Evolutionary conservation across 2,329 filamentous ascomycete species (phyloP), one percentile per base, ranked within the genome.

Genomic region (Arthrinium phaeospermum): DNA sequence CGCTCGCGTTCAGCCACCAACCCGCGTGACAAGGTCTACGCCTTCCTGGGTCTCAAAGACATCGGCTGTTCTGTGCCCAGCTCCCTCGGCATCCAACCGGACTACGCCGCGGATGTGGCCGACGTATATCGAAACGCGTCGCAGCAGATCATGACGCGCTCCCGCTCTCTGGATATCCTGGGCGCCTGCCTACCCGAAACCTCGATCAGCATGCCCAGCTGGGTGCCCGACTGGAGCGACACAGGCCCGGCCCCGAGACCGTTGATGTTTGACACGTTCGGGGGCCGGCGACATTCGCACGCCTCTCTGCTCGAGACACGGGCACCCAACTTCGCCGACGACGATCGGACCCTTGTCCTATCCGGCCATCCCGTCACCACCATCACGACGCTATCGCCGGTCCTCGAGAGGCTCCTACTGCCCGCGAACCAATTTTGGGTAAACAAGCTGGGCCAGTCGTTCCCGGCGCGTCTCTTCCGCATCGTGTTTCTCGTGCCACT

Each of bases 201-300:
- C 30, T 68, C 70, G 24, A 22, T 24, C 13, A 24, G 27, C 4
- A 19, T 72, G 49, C 71, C 71, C 14, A 34, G 41, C 16, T 72
- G 71, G 71, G 71, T 72, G 24, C 71, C 71, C n/a, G 71, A 72
- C 46, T 72, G 71, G 71, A 72, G 67, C 49, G 47, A 47, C 34
- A 47, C 64, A 16, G 51, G 64, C 34, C 30, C 47, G 14, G 51
- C 51, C 44, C 46, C 51, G 16, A 30, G 37, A 10, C 71, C 71
- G 6, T 34, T 72, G 67, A 57, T 72, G n/a, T 57, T 61, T 49
- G 71, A 72, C 51, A 57, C 71, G 27, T 51, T 72, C 14, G 71
- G 71, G 13, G n/a, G 44, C n/a, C 67, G 46, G 27, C 67, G 71
- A 10, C 34, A 19, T 19, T 49, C 71, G 19, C 67, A 67, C 30